phyloP scores from a whole-genome alignment of 2,329 filamentous ascomycete genomes.

The Cryphonectria radicalis region DNA sequence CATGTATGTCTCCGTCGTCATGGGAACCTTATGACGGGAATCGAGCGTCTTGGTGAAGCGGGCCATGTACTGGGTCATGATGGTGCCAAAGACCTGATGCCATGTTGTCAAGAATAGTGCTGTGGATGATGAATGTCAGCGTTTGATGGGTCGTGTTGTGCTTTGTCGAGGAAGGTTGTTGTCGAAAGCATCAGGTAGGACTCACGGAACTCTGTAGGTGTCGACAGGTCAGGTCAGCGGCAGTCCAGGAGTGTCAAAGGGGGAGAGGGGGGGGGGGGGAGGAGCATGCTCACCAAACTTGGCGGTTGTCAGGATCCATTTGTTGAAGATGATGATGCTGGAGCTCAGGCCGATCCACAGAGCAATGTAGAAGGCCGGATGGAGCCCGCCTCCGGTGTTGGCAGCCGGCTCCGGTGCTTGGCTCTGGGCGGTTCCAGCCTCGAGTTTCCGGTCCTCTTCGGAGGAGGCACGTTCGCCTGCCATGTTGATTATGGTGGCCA shows the following conservation, averaged over 20 bases:
- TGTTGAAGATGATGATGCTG: constrained; percentile 94
- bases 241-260: neutral
- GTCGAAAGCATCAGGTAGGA: neutral
- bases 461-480: constrained; percentile 29
- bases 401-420: constrained; percentile 19
- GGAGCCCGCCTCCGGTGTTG: constrained; percentile 46
- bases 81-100: constrained; percentile 85
- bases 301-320: constrained; percentile 84
- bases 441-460: constrained; percentile 29
- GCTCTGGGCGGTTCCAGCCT: constrained; percentile 23
- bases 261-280: neutral
- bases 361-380: constrained; percentile 78
- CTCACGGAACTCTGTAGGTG: constrained; percentile 23
- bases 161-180: too few relatives aligned
- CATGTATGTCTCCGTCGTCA: constrained; percentile 62
- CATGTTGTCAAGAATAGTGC: constrained; percentile 84
- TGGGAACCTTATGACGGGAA: constrained; percentile 88
- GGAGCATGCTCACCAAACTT: constrained; percentile 67
- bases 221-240: constrained; percentile 14
- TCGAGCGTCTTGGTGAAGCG: constrained; percentile 85
- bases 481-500: constrained; percentile 13
- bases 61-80: constrained; percentile 88
- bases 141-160: neutral
- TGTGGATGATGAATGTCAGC: constrained; percentile 53
- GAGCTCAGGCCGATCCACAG: constrained; percentile 88